These are phyloP conservation scores for Aspergillus persii DNA, from an alignment of 2,329 filamentous ascomycete species.

Conservation along the genomic window DNA sequence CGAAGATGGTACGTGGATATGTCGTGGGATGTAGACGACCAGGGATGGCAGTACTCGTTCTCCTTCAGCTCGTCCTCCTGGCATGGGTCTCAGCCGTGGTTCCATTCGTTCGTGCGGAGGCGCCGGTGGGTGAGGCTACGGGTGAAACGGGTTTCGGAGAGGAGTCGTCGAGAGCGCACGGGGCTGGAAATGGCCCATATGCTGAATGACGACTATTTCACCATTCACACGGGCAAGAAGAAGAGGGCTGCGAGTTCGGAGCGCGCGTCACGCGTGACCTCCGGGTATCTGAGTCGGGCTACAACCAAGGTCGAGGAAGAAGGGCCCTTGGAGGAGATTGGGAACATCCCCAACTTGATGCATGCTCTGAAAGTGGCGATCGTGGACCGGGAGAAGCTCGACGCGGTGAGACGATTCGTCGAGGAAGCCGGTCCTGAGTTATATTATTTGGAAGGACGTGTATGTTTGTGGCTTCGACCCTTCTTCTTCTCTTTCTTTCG, in stretches of 20 bases:
- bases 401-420: slow-evolving; percentile 79
- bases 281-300: slow-evolving; percentile 34
- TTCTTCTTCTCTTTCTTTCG: background rate
- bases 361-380: slow-evolving; percentile 64
- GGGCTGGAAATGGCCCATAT: slow-evolving; percentile 54
- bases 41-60: slow-evolving; percentile 96
- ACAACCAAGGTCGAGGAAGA: slow-evolving; percentile 47
- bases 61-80: slow-evolving; percentile 78
- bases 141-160: slow-evolving; percentile 56
- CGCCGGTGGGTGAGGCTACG: slow-evolving; percentile 84
- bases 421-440: slow-evolving; percentile 73
- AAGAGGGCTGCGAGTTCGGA: slow-evolving; percentile 43
- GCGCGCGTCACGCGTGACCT: slow-evolving; percentile 27
- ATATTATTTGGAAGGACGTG: slow-evolving; percentile 65
- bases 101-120: slow-evolving; percentile 89
- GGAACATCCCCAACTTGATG: slow-evolving; percentile 68
- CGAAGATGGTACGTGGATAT: slow-evolving; percentile 70
- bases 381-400: slow-evolving; percentile 89
- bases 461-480: slow-evolving; percentile 18
- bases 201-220: slow-evolving; percentile 77
- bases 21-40: slow-evolving; percentile 80
- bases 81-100: slow-evolving; percentile 88
- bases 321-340: slow-evolving; percentile 52
- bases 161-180: slow-evolving; percentile 31
- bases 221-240: slow-evolving; percentile 59